phyloP scores from a whole-genome alignment of 2,329 filamentous ascomycete genomes.

The Purpureocillium lavendulum region DNA sequence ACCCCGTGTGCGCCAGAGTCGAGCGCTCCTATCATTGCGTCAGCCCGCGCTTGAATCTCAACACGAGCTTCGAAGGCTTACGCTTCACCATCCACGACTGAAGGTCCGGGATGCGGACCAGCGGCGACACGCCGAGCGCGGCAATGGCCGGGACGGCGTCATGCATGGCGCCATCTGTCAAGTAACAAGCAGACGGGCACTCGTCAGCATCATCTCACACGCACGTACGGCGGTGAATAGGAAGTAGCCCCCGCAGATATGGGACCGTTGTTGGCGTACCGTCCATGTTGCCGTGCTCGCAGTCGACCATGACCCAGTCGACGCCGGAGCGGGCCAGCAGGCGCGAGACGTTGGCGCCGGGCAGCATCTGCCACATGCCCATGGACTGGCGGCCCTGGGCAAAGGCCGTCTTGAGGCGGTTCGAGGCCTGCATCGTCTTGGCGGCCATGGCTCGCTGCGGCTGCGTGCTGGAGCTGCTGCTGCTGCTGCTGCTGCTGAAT shows the following conservation, averaged over 20 bases:
- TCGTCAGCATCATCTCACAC: neutral
- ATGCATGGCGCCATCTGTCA: conserved; percentile 39
- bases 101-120: conserved; percentile 44
- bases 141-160: conserved; percentile 45
- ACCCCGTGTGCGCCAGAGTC: conserved; percentile 41
- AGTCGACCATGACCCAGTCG: conserved; percentile 58
- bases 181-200: neutral
- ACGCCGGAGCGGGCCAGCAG: conserved; percentile 52
- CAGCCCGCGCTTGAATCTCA: neutral
- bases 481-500: conserved; percentile 1
- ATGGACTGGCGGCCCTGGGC: conserved; percentile 38
- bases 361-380: conserved; percentile 57
- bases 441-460: conserved; percentile 7
- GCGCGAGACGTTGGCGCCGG: conserved; percentile 50
- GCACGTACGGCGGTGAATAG: too few species aligned
- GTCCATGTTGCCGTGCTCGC: conserved; percentile 44
- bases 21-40: conserved; percentile 28
- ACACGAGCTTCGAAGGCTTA: conserved; percentile 13
- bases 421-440: conserved; percentile 37
- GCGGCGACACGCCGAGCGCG: conserved; percentile 32
- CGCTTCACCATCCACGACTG: conserved; percentile 38
- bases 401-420: conserved; percentile 42
- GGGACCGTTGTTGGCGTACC: too few species aligned
- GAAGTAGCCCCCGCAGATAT: too few species aligned
- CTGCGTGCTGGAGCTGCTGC: neutral